Evolutionary conservation across 805 yeast species (phyloP), one percentile per base, ranked within the genome.

Genomic region (Kodamaea fukazawae): DNA sequence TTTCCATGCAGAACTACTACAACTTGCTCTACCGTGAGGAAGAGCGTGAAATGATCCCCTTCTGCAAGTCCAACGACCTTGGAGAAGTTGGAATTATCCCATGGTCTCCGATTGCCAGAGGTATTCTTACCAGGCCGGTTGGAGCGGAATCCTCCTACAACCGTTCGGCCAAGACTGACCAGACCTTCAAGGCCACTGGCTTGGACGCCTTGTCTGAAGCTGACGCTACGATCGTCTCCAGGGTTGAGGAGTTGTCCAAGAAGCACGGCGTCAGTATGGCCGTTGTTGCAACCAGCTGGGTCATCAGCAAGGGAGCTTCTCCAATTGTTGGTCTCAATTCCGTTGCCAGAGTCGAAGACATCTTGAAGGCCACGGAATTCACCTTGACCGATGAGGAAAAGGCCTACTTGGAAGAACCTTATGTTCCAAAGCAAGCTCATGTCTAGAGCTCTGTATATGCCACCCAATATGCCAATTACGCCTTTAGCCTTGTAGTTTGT

Each of bases 31-130:
- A 75, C 47, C 63, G 87, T 11, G 85, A 80, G 51, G 86, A 80
- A 41, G 87, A 81, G 54, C 60, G 78, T n/a, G 86, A 81, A 52
- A 63, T 79, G 71, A 74, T 69, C 43, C 76, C 75, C 17, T 81
- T 63, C 54, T 76, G 83, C 45, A 38, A 54, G 15, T 45, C 49
- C 4, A 59, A 72, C 15, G 63, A 61, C 34, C 71, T 72, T n/a
- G 73, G 73, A 9, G 44, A 47, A 34, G 73, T 81, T 27, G 83
- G 81, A 1, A 40, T 79, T 13, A 67, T 78, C 38, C 85, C 86
- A 7, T 81, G 79, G 78, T 72, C 79, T 8, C 84, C 85, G 27
- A 57, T 67, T 42, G 81, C 80, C 4, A 59, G 75, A 43, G 86
- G 86, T 7, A 23, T 73, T 1, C 60, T 80, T 31, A 67, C 83